Base-by-base conservation (phyloP, 2,329 filamentous ascomycete genomes). In the Zymoseptoria passerinii region DNA sequence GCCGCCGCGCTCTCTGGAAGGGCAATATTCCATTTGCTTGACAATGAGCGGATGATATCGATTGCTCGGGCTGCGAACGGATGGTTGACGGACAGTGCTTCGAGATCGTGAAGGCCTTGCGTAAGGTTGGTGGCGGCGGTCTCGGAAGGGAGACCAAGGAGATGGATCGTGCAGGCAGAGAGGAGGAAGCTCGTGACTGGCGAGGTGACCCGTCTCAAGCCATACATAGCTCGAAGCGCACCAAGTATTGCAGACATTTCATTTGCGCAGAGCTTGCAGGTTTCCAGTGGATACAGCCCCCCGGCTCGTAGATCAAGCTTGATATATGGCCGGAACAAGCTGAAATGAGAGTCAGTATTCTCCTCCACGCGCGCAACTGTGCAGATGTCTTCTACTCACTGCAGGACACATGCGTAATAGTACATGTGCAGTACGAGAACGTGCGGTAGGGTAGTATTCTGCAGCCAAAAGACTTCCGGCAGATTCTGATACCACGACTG, bases 281-380 rank as follows among this genome's bases (percentile, higher is more conserved):
- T 82, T 61, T 88, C 84, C 48, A 81, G 80, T 7, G 87, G 86
- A 3, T 78, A 77, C 1, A 89, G 76, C 54, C 81, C 80, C 7
- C 84, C 87, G 8, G 83, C 81, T 52, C 73, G 67, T 13, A 78
- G 65, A 54, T 78, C 75, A 20, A 86, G 79, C 65, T 88, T 88
- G 67, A 89, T 85, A 44, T 90, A 78, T 0, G 88, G 88, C 6
- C 88, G 80, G 69, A 90, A 90, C 1, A 91, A 79, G n/a, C 70
- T 89, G 80, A 0, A 88, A 72, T n/a, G 86, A 28, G 83, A 81
- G 61, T 85, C 86, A 66, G 88, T 81, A 67, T 86, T 70, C 55
- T 66, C 64, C 20, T 1, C 13, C n/a, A 16, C 35, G 13, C 35
- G 10, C 5, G 35, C 35, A 44, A 44, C 3, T 6, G 35, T 54